Evolutionary conservation across 192 early-diverging fungal genomes (phyloP).

Genomic region (Entomortierella parvispora): DNA sequence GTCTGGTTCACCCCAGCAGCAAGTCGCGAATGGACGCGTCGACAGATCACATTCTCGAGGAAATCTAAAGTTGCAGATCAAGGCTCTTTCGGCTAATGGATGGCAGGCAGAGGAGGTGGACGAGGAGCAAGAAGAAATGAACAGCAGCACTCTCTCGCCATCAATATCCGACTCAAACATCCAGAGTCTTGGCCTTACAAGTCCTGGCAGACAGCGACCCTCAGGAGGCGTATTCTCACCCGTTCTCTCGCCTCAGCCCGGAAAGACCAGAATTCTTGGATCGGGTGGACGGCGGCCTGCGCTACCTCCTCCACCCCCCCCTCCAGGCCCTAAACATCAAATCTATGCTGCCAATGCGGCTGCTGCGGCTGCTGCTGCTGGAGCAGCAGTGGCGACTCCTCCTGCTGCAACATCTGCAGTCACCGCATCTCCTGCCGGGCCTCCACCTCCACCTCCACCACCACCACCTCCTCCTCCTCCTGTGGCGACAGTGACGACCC

Average conservation of each 20-base stretch:
- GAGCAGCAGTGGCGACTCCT: background rate
- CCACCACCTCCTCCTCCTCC: background rate
- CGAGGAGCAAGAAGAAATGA: conserved; percentile 45
- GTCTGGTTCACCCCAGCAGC: background rate
- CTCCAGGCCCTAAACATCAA: conserved; percentile 43
- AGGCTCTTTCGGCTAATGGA: conserved; percentile 35
- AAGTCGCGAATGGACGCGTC: background rate
- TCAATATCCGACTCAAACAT: conserved; percentile 11
- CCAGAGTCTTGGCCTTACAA: conserved; percentile 14
- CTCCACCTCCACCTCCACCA: conserved; percentile 13
- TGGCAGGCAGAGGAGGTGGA: conserved; percentile 41
- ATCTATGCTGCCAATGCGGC: conserved; percentile 20
- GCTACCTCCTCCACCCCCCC: conserved; percentile 41
- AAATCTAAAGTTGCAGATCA: conserved; percentile 26
- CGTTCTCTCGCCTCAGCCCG: conserved; percentile 12
- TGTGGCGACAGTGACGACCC: background rate
- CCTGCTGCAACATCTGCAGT: background rate
- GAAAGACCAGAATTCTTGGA: conserved; percentile 17
- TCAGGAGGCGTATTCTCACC: conserved; percentile 1
- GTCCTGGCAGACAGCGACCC: conserved; percentile 8
- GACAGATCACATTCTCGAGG: conserved; percentile 32
- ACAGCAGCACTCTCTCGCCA: background rate
- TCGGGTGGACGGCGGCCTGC: conserved; percentile 29
- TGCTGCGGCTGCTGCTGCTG: background rate
- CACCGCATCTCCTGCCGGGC: background rate